Evolutionary conservation across 306 rosid genomes (phyloP).

Genomic region (Astragalus membranaceus): DNA sequence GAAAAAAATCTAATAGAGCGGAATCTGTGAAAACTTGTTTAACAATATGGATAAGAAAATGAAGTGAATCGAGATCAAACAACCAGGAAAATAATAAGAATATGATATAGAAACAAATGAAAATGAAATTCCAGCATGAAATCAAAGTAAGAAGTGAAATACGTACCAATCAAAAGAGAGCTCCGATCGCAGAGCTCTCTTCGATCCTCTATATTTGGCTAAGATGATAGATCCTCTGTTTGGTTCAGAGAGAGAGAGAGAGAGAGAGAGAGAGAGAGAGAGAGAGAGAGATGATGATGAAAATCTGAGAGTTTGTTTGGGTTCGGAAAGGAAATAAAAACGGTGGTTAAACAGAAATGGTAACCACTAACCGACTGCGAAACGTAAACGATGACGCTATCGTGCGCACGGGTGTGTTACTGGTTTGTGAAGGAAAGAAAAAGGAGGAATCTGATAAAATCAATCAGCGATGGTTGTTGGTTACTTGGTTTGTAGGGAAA

Average conservation of each 20-base stretch:
- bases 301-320: neutral
- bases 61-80: slow-evolving; percentile 5
- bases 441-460: neutral
- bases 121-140: neutral
- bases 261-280: neutral
- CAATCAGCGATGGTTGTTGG: neutral
- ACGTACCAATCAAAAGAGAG: slow-evolving; percentile 15
- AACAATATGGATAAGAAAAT: neutral
- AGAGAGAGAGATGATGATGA: neutral
- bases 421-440: slow-evolving; percentile 16
- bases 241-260: neutral
- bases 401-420: slow-evolving; percentile 15
- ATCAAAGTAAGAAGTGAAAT: neutral
- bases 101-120: neutral
- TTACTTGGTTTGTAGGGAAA: neutral
- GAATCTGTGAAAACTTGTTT: neutral
- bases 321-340: neutral
- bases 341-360: neutral
- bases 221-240: neutral
- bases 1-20: neutral
- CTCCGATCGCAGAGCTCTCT: neutral
- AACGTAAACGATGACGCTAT: slow-evolving; percentile 9
- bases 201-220: neutral
- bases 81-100: neutral
- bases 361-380: neutral